Evolutionary conservation across 129 eudicot genomes (phyloP), one percentile per base, ranked within the genome.

Genomic region (Arctium minus): DNA sequence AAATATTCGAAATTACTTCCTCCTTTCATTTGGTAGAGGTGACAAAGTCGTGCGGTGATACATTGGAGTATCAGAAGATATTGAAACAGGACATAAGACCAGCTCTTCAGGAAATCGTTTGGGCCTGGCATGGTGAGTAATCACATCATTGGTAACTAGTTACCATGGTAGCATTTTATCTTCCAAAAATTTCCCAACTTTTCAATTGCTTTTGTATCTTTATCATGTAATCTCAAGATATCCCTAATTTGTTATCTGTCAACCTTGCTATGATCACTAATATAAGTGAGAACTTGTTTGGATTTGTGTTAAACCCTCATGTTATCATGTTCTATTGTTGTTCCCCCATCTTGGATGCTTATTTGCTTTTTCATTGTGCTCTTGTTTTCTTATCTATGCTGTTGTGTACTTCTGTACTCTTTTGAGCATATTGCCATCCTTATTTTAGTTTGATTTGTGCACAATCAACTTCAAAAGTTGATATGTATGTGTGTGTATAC

Each of bases 121-220:
- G 92, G 90, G 94, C 98, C 60, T 93, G 98, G 98, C 98, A 88
- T 84, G 96, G 98, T 15, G 94, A 88, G 83, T 84, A 87, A 68
- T 79, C 4, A 40, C 79, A 79, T 33, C 39, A 18, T 8, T 70
- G 33, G 56, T 74, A 74, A 74, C 12, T 64, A 27, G 29, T 64
- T 64, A 78, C 68, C 65, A 22, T 40, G 60, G 53, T 42, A 78
- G 64, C 27, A 13, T 70, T 48, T 78, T 30, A 39, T 79, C 72
- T 80, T 64, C 68, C 42, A 37, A n/a, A 6, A 11, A 50, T 62
- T 78, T 84, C 42, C 79, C 79, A 12, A 42, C 9, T 78, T 84
- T 72, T 35, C 29, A 1, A 17, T 84, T 72, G 83, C 67, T 72
- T 84, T 82, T 82, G 81, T 48, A 69, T 76, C 74, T 9, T 77